Percentiles rank a stretch among this genome's conserved stretches.
phyloP scores from a whole-genome alignment of 2,329 filamentous ascomycete genomes.

The Pestalotiopsis sp. region DNA sequence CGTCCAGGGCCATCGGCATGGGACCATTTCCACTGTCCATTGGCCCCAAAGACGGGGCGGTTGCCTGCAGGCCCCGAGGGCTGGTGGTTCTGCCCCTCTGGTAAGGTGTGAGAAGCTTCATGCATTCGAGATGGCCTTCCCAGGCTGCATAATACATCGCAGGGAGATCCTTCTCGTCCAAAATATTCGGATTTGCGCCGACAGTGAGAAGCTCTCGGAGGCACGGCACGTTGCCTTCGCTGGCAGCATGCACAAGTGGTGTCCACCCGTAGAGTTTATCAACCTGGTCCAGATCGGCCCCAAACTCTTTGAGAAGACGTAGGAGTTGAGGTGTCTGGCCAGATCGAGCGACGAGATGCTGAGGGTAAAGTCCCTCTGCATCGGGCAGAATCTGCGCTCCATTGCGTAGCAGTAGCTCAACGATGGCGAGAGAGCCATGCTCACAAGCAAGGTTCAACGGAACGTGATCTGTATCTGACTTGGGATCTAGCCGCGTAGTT shows the following conservation, averaged over 20 bases:
- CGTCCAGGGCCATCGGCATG: slow-evolving; percentile 64
- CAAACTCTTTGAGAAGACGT: slow-evolving; percentile 79
- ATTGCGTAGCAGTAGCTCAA: slow-evolving; percentile 80
- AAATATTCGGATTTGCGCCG: slow-evolving; percentile 75
- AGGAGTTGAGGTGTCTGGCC: slow-evolving; percentile 81
- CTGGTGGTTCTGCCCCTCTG: slow-evolving; percentile 47
- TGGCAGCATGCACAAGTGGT: slow-evolving; percentile 91
- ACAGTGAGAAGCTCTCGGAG: slow-evolving; percentile 79
- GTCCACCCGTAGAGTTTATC: slow-evolving; percentile 99
- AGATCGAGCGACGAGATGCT: slow-evolving; percentile 91
- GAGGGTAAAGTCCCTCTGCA: slow-evolving; percentile 94
- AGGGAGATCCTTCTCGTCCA: slow-evolving; percentile 90
- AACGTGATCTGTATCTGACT: slow-evolving; percentile 87
- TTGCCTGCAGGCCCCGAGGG: slow-evolving; percentile 45
- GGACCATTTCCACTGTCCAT: slow-evolving; percentile 49
- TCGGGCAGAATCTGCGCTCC: slow-evolving; percentile 86
- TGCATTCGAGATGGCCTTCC: slow-evolving; percentile 95
- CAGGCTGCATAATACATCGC: slow-evolving; percentile 99
- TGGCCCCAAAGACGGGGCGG: slow-evolving; percentile 38
- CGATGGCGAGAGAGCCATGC: slow-evolving; percentile 83
- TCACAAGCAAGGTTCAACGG: slow-evolving; percentile 95
- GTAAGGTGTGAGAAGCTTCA: slow-evolving; percentile 77
- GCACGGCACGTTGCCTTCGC: slow-evolving; percentile 91
- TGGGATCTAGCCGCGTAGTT: slow-evolving; percentile 83
- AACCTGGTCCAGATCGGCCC: slow-evolving; percentile 86